phyloP scores from a whole-genome alignment of 2,329 filamentous ascomycete species.

The Raffaelea ambrosiae region DNA sequence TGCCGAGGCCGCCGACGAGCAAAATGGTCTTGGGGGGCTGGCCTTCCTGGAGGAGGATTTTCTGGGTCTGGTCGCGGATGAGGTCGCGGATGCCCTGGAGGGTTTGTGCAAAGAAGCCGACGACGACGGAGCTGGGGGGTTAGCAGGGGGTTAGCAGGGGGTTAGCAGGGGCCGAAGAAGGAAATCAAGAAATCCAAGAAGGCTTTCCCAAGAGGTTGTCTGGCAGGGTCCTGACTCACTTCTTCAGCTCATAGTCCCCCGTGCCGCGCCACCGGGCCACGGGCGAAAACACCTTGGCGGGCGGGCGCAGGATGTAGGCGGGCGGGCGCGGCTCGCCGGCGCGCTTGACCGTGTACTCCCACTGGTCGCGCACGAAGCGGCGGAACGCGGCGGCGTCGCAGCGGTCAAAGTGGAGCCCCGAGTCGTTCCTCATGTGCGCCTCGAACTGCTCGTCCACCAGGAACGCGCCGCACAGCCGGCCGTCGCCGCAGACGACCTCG shows the following conservation, averaged over 20 bases:
- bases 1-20: constrained; percentile 40
- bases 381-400: constrained; percentile 30
- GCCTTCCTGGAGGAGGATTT: too few species aligned
- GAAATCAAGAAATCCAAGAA: too few species aligned
- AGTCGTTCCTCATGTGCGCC: constrained; percentile 31
- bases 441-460: constrained; percentile 40
- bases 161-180: too few species aligned
- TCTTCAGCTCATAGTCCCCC: too few species aligned
- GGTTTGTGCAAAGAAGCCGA: constrained; percentile 25
- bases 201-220: too few species aligned
- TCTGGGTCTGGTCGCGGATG: constrained; percentile 15
- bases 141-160: too few species aligned
- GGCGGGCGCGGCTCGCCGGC: not conserved
- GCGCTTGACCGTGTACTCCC: constrained; percentile 25
- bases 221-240: too few species aligned
- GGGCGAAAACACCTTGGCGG: too few species aligned
- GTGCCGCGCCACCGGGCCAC: too few species aligned
- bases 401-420: constrained; percentile 34
- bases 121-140: constrained; percentile 24
- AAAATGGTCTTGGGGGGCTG: constrained; percentile 37
- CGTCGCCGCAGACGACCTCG: constrained; percentile 39
- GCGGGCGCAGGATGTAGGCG: not conserved
- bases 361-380: constrained; percentile 34
- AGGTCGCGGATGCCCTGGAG: constrained; percentile 34
- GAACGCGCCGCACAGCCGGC: constrained; percentile 40